phyloP scores from a whole-genome alignment of 257 asterid species.

The Schizonepeta tenuifolia region DNA sequence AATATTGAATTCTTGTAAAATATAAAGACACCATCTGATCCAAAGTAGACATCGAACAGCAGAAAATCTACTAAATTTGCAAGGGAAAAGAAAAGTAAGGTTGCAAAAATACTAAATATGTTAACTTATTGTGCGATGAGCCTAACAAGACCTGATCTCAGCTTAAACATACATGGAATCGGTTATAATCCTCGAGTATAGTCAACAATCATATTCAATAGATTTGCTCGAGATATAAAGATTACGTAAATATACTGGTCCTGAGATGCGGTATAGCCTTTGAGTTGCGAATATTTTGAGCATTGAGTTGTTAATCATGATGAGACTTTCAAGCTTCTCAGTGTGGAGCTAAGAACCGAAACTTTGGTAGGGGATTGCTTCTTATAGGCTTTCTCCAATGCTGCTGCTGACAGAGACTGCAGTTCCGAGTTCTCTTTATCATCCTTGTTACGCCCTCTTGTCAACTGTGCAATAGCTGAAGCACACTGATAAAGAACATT shows the following conservation, averaged over 20 bases:
- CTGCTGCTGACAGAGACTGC: slow-evolving; percentile 68
- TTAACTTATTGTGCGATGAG: slow-evolving; percentile 13
- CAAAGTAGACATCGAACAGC: not conserved
- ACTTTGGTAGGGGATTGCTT: slow-evolving; percentile 64
- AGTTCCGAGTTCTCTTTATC: slow-evolving; percentile 80
- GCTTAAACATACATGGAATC: slow-evolving; percentile 9
- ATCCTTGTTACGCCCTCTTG: slow-evolving; percentile 87
- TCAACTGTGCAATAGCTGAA: slow-evolving; percentile 72
- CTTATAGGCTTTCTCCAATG: slow-evolving; percentile 75
- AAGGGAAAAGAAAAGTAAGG: not conserved
- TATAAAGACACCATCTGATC: not conserved
- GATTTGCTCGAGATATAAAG: not conserved
- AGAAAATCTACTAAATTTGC: slow-evolving; percentile 6
- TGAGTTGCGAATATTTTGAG: not conserved
- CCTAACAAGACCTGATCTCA: not conserved
- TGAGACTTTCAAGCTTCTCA: slow-evolving; percentile 72
- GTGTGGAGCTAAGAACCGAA: slow-evolving; percentile 54
- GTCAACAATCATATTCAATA: not conserved
- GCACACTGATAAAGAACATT: slow-evolving; percentile 56
- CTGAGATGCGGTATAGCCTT: not conserved
- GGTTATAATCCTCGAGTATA: not conserved
- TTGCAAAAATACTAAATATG: not conserved
- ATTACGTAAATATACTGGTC: not conserved
- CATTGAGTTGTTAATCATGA: slow-evolving; percentile 23
- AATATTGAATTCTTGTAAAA: not conserved